Conservation (phyloP, 306 rosid genomes). For the Malus fusca region DNA sequence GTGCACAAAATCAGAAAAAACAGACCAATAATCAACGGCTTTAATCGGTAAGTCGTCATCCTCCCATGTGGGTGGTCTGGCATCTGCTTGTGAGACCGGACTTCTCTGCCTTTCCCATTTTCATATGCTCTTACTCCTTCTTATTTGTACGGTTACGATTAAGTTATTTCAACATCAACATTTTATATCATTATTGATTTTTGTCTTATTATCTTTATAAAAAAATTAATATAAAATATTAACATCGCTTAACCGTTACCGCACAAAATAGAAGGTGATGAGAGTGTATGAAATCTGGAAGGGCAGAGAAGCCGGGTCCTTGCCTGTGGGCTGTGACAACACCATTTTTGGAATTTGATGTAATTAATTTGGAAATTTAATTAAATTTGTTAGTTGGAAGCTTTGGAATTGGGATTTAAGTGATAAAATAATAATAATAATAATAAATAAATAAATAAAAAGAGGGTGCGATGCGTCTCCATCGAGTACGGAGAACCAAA, state of each 20-base stretch:
- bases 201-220: no score
- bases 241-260: rapidly evolving
- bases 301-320: no score
- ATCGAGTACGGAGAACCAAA: conserved; percentile 35
- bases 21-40: conserved; percentile 22
- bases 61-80: conserved; percentile 15
- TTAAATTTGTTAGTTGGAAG: conserved; percentile 17
- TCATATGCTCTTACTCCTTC: rapidly evolving
- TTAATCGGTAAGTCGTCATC: conserved; percentile 6
- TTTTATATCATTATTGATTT: no score
- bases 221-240: no score
- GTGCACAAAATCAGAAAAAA: conserved; percentile 9
- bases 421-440: no score
- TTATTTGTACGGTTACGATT: no score
- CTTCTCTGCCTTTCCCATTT: rapidly evolving
- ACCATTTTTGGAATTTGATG: conserved; percentile 26
- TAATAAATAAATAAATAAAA: neutral
- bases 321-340: conserved; percentile 17
- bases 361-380: neutral
- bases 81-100: neutral
- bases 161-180: no score
- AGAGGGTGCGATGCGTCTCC: conserved; percentile 3
- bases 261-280: rapidly evolving
- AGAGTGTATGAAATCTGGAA: no score
- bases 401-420: neutral